Percentiles rank a stretch among this genome's conserved stretches.
Evolutionary conservation across 163 green algal species (phyloP).

Genomic region (Scenedesmus sp.): DNA sequence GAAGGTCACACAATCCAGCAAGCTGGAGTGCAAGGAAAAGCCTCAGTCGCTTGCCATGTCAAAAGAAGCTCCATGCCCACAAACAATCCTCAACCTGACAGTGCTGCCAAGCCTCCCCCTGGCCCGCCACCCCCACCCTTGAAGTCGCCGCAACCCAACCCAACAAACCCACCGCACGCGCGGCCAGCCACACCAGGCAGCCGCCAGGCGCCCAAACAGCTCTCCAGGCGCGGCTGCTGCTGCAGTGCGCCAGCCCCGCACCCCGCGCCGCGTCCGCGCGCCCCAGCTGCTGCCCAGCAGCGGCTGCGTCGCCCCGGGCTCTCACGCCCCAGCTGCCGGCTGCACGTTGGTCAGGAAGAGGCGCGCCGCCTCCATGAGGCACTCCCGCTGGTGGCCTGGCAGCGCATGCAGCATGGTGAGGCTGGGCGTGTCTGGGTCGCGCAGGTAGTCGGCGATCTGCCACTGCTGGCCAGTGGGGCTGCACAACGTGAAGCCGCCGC

Average conservation of each 20-base stretch:
- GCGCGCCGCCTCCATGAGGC: conserved; percentile 43
- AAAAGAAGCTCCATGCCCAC: not conserved
- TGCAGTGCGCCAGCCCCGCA: too few relatives aligned
- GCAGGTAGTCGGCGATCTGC: conserved; percentile 39
- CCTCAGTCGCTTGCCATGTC: not conserved
- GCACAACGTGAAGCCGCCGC: conserved; percentile 11
- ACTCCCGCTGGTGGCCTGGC: conserved; percentile 40
- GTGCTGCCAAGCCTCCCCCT: not conserved
- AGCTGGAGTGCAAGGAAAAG: not conserved
- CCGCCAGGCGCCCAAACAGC: not conserved
- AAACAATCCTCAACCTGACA: not conserved
- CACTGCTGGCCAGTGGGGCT: conserved; percentile 27
- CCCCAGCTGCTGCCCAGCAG: too few relatives aligned
- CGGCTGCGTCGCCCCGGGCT: not conserved
- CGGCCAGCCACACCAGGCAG: not conserved
- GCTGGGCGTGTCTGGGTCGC: conserved; percentile 40
- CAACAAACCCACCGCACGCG: not conserved
- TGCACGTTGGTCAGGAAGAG: conserved; percentile 38
- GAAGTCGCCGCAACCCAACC: not conserved
- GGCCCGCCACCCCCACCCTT: too few relatives aligned
- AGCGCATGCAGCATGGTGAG: conserved; percentile 38
- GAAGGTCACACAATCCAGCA: not conserved
- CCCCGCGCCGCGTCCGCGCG: too few relatives aligned
- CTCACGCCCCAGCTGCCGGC: not conserved
- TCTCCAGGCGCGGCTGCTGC: not conserved